These are phyloP conservation scores for Rubus parviflorus DNA, from an alignment of 306 rosid genomes.

Conservation along the genomic window DNA sequence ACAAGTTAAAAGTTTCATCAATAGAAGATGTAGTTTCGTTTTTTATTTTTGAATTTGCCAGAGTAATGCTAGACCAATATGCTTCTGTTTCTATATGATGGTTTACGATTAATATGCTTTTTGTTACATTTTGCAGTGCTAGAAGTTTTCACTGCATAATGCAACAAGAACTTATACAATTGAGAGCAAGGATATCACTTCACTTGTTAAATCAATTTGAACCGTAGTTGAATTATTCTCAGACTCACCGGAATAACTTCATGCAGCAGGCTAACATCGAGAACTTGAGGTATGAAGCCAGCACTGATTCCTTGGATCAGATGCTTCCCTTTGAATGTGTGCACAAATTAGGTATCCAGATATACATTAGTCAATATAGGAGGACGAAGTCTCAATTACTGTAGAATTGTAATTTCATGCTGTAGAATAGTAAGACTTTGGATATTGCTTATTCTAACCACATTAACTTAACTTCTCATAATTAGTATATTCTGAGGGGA, in stretches of 20 bases:
- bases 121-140: no score
- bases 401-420: neutral
- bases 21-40: neutral
- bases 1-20: neutral
- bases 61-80: neutral
- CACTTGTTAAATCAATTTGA: neutral
- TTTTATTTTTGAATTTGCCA: neutral
- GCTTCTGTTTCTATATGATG: neutral
- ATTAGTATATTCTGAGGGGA: neutral
- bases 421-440: neutral
- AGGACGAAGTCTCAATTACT: neutral
- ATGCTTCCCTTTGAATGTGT: slow-evolving; percentile 54
- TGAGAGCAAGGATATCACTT: no score
- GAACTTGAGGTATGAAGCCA: slow-evolving; percentile 50
- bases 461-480: no score
- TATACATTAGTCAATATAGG: neutral
- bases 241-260: slow-evolving; percentile 63
- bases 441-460: neutral
- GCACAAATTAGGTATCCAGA: neutral
- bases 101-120: neutral
- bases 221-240: neutral
- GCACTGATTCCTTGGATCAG: slow-evolving; percentile 77
- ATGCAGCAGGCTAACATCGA: slow-evolving; percentile 58
- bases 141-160: neutral
- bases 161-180: neutral